These are phyloP conservation scores for Linderniella brevidens DNA, from an alignment of 257 asterid species.

Conservation along the genomic window DNA sequence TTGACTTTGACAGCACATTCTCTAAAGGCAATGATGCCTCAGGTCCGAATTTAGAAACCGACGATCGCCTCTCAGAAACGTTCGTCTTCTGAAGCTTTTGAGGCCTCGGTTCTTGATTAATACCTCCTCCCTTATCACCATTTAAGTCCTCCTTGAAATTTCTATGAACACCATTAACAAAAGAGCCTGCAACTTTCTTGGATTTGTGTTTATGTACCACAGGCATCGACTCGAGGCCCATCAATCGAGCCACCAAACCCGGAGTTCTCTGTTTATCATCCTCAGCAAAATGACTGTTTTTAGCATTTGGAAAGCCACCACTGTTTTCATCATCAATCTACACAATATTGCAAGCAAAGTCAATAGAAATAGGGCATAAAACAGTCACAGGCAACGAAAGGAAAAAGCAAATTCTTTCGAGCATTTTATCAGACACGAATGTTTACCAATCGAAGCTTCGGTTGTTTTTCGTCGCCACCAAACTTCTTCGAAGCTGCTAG, in stretches of 20 bases:
- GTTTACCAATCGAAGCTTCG: constrained; percentile 77
- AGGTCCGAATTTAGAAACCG: constrained; percentile 32
- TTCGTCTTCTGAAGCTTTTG: constrained; percentile 79
- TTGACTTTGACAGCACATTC: constrained; percentile 43
- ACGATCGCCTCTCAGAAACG: constrained; percentile 30
- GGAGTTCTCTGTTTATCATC: constrained; percentile 49
- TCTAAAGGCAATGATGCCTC: constrained; percentile 49
- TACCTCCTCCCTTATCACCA: constrained; percentile 26
- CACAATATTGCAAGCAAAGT: background rate
- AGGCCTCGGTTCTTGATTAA: constrained; percentile 54
- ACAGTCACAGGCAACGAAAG: no score
- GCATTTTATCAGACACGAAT: background rate
- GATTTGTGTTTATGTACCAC: constrained; percentile 26
- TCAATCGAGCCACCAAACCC: constrained; percentile 80
- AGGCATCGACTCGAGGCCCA: constrained; percentile 94
- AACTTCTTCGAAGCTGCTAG: constrained; percentile 49
- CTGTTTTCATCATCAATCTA: constrained; percentile 93
- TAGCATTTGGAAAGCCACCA: constrained; percentile 65
- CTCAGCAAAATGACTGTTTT: constrained; percentile 20
- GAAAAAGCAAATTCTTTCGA: background rate
- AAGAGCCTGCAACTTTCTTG: constrained; percentile 23
- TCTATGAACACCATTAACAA: constrained; percentile 9
- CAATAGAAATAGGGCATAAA: background rate
- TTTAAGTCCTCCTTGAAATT: constrained; percentile 13
- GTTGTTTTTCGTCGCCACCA: constrained; percentile 72